Evolutionary conservation across 495 filamentous ascomycete species (phyloP).

Genomic region (Xylaria acuta): DNA sequence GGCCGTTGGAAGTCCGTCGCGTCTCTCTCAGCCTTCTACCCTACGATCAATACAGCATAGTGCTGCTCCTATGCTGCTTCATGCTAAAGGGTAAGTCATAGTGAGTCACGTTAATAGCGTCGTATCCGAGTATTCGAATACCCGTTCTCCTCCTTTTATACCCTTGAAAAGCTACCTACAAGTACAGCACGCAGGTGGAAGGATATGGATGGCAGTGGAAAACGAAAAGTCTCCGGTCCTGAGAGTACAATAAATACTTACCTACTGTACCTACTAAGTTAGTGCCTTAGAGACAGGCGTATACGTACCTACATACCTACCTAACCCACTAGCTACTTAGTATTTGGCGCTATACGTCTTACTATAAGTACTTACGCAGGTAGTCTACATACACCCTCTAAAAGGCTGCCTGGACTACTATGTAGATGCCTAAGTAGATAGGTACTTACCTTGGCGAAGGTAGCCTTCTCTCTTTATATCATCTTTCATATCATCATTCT

Average conservation of each 20-base stretch:
- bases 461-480: conserved; percentile 3
- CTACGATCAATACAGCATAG: background rate
- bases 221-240: conserved; percentile 2
- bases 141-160: background rate
- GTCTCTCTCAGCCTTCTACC: background rate
- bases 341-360: background rate
- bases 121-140: background rate
- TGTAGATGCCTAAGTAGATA: background rate
- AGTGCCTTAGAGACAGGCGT: background rate
- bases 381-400: too few species aligned
- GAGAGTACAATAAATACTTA: background rate
- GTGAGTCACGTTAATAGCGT: background rate
- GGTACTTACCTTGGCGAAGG: background rate
- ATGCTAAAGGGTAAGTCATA: background rate
- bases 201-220: conserved; percentile 4
- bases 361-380: too few species aligned
- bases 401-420: background rate
- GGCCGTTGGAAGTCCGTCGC: background rate
- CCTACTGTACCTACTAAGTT: too few species aligned
- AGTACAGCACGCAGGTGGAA: background rate
- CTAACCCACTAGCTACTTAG: background rate
- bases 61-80: background rate
- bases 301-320: background rate
- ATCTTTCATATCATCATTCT: conserved; percentile 7
- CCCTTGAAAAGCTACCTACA: background rate